Evolutionary conservation across 345 rosid species (phyloP).

Genomic region (Diplotaxis tenuifolia): DNA sequence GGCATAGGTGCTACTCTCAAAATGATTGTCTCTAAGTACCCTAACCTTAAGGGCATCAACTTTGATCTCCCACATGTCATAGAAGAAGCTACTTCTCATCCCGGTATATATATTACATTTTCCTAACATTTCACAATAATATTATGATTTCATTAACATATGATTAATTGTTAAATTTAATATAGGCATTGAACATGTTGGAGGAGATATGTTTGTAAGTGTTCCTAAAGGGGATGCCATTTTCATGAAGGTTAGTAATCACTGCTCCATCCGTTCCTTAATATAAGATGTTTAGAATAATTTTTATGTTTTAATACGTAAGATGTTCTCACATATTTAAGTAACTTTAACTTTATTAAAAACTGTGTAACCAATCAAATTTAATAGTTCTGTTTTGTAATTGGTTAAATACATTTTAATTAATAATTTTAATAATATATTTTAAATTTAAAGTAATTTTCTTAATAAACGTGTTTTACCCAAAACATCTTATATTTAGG

Average conservation of each 20-base stretch:
- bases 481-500: too few species aligned
- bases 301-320: too few species aligned
- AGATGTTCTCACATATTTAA: too few species aligned
- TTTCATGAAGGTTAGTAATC: slow-evolving; percentile 78
- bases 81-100: slow-evolving; percentile 59
- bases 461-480: too few species aligned
- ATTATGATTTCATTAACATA: background rate
- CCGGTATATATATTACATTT: slow-evolving; percentile 48
- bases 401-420: too few species aligned
- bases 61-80: slow-evolving; percentile 83
- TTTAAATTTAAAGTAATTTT: too few species aligned
- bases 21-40: slow-evolving; percentile 67
- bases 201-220: slow-evolving; percentile 87
- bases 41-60: slow-evolving; percentile 76
- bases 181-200: slow-evolving; percentile 74
- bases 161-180: background rate
- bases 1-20: slow-evolving; percentile 69
- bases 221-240: slow-evolving; percentile 84
- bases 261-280: too few species aligned
- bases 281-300: too few species aligned
- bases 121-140: background rate
- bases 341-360: too few species aligned
- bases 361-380: too few species aligned
- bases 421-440: too few species aligned
- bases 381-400: too few species aligned